Base-by-base conservation (phyloP, 306 rosid genomes). In the Inga laurina region DNA sequence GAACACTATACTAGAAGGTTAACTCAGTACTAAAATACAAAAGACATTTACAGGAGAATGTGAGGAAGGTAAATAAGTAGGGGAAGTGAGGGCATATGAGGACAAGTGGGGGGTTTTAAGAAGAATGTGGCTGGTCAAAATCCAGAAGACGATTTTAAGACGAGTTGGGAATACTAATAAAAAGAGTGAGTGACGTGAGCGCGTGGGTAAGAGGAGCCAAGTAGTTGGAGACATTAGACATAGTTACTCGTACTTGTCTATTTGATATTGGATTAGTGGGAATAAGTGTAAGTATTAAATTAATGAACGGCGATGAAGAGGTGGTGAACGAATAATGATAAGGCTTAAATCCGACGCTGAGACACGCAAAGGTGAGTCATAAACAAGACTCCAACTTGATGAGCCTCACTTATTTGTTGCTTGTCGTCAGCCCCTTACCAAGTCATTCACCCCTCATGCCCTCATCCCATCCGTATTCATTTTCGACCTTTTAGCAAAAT, bases 101-200 rank as follows among this genome's bases (percentile, higher is more conserved):
- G 64, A n/a, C 64, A 21, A 56, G 27, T 56, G 30, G 66, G 62
- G 34, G 18, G 1, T 1, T 59, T 8, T 1, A 2, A 57, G 66
- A 6, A 34, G 49, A 21, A 59, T 0, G 10, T n/a, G 73, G 27
- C 4, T 35, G 74, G 83, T 85, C 86, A 72, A 44, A 22, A 56
- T n/a, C 0, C 13, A 45, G 10, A 30, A 67, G 57, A 30, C 10
- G 24, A 27, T 44, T 67, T 64, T 14, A 52, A 54, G 15, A 75
- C 22, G 19, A 41, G 27, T 69, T 15, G 32, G 66, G 5, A 13
- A 46, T 46, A 39, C 3, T 49, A n/a, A n/a, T 8, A 8, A 57
- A n/a, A 21, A 49, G 10, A 6, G 65, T 9, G 1, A 18, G 34
- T 59, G 66, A 59, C 66, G 66, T 59, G 65, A 59, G 15, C 7